A percentile compares a stretch with the other conserved stretches of the same genome.
phyloP scores from a whole-genome alignment of 805 yeast genomes.

The Sugiyamaella boreocaroliniensis region DNA sequence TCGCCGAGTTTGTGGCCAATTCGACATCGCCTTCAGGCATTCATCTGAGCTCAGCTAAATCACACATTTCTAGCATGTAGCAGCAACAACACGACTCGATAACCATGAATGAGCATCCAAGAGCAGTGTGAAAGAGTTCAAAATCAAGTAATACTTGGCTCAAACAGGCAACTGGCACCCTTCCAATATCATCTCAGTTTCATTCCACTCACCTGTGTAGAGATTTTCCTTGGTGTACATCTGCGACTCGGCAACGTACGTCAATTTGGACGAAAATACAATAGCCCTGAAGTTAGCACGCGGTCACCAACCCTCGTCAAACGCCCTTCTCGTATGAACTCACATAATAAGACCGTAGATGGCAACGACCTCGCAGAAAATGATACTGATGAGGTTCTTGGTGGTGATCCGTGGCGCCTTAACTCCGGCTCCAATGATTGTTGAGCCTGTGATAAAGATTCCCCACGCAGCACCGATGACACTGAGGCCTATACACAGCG shows the following conservation, averaged over 20 bases:
- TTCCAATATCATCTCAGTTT: background rate
- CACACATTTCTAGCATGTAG: too few relatives aligned
- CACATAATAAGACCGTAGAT: slow-evolving; percentile 90
- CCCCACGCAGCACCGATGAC: slow-evolving; percentile 99
- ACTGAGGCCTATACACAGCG: slow-evolving; percentile 83
- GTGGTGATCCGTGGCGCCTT: slow-evolving; percentile 96
- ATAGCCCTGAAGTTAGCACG: slow-evolving; percentile 47
- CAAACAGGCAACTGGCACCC: background rate
- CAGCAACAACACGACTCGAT: too few relatives aligned
- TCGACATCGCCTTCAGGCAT: too few relatives aligned
- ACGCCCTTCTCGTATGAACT: background rate
- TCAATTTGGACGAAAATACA: slow-evolving; percentile 86
- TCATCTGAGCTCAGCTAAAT: too few relatives aligned
- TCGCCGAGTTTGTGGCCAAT: too few relatives aligned
- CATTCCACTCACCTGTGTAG: slow-evolving; percentile 54
- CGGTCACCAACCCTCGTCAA: background rate
- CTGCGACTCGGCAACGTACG: slow-evolving; percentile 52
- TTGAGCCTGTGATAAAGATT: slow-evolving; percentile 88
- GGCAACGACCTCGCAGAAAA: slow-evolving; percentile 98
- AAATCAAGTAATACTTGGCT: background rate
- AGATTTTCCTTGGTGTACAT: slow-evolving; percentile 75
- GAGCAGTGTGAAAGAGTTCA: too few relatives aligned
- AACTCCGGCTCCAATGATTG: slow-evolving; percentile 96
- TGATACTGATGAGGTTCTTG: slow-evolving; percentile 90
- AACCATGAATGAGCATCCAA: too few relatives aligned